Conservation (phyloP, 441 rosid species). For the Erodium moschatum region DNA sequence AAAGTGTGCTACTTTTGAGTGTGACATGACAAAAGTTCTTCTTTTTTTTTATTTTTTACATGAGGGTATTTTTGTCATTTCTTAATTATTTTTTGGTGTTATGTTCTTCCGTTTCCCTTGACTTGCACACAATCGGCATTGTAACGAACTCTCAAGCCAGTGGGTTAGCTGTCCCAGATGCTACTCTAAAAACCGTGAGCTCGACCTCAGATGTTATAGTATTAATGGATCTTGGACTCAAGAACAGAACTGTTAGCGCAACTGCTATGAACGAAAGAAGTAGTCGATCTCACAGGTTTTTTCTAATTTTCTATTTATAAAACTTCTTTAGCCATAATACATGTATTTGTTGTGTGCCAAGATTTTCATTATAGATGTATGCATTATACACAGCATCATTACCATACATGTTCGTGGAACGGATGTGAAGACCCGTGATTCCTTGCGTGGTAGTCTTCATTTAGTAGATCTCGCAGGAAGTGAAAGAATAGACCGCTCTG, state of each 20-base stretch:
- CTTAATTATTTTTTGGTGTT: not conserved
- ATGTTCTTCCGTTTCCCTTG: constrained; percentile 33
- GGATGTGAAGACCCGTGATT: constrained; percentile 52
- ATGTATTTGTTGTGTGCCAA: constrained; percentile 10
- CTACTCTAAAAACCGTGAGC: constrained; percentile 70
- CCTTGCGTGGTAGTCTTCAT: constrained; percentile 66
- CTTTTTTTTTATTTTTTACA: too few species aligned
- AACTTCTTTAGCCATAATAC: not conserved
- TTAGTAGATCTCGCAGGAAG: constrained; percentile 97
- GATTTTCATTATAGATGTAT: not conserved
- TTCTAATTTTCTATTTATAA: not conserved
- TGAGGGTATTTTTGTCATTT: too few species aligned
- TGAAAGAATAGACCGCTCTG: constrained; percentile 84
- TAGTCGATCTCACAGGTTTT: constrained; percentile 82
- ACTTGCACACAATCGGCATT: constrained; percentile 90
- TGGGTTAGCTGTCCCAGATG: constrained; percentile 95
- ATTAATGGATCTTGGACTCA: constrained; percentile 68
- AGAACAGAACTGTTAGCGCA: constrained; percentile 80
- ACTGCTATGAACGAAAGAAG: constrained; percentile 95
- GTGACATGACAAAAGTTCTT: too few species aligned
- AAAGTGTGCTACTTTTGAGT: too few species aligned
- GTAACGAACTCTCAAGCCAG: constrained; percentile 61
- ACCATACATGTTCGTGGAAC: constrained; percentile 37
- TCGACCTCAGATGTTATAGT: constrained; percentile 78
- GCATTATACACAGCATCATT: not conserved